Base-by-base conservation (phyloP, 2,329 filamentous ascomycete genomes). In the Beauveria sp. region DNA sequence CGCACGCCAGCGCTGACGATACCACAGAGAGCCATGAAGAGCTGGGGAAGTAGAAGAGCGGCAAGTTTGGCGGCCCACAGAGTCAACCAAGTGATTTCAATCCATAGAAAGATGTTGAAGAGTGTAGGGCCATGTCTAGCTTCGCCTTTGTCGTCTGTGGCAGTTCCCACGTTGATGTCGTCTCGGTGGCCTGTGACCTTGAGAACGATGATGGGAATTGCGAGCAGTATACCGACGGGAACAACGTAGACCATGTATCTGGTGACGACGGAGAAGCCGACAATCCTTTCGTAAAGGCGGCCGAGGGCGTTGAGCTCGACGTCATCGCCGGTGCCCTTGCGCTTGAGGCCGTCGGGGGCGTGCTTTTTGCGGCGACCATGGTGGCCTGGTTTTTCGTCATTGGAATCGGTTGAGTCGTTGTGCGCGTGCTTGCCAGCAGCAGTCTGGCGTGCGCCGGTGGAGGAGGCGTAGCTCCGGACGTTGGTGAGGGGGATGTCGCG, bases 21-120 rank as follows among this genome's bases (percentile, higher is more conserved):
- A 61, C 87, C 87, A 64, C 81, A 83, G 66, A 88, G 81, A 68
- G 88, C 87, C 79, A 89, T 86, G 72, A 90, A 90, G 57, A 84
- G 65, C 44, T 76, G 72, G 0, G 87, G 86, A 3, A 88, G 69
- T 18, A 82, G 69, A 70, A 84, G 84, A 16, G 87, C 83, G 12
- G 85, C 77, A 48, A 88, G 73, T 73, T 90, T 90, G 65, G 82
- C 85, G 20, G 79, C 76, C 87, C 87, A 90, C 12, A 89, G 78
- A 9, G 81, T 79, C 44, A 86, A 73, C 87, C 87, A 90, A 41
- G 86, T 79, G 56, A 87, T 78, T 68, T 89, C 83, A 66, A 90
- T 80, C 87, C 87, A 89, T 53, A 87, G 75, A 67, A 89, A 89
- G 53, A 90, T 77, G 54, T 80, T 72, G 67, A 86, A 83, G 10